Evolutionary conservation across 306 rosid species (phyloP).

Genomic region (Quercus gilva): DNA sequence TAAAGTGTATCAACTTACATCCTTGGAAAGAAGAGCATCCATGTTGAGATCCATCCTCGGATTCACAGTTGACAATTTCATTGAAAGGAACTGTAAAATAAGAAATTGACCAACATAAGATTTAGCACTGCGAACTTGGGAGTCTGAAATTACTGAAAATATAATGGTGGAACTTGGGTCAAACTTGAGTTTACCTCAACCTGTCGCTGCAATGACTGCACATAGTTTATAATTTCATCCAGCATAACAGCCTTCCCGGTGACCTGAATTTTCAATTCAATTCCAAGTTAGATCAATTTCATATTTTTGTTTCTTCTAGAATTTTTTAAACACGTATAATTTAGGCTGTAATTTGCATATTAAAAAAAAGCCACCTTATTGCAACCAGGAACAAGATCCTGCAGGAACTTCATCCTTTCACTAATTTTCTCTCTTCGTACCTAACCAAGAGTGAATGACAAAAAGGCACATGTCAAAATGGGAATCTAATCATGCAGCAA

Average conservation of each 20-base stretch:
- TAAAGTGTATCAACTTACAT: conserved; percentile 28
- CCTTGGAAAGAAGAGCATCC: conserved; percentile 52
- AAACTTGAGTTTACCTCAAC: conserved; percentile 48
- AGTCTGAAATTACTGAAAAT: background rate
- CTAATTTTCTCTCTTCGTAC: conserved; percentile 93
- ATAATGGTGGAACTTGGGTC: background rate
- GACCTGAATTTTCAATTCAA: conserved; percentile 42
- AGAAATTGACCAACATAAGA: background rate
- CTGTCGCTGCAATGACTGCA: conserved; percentile 70
- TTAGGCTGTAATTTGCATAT: conserved; percentile 8
- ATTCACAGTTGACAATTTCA: conserved; percentile 60
- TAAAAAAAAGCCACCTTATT: conserved; percentile 55
- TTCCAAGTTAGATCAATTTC: conserved; percentile 6
- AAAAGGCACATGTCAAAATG: conserved; percentile 1
- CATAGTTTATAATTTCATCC: conserved; percentile 91
- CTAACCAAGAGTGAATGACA: conserved; percentile 31
- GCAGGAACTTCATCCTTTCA: conserved; percentile 92
- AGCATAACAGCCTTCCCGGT: conserved; percentile 95
- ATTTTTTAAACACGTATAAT: too few species aligned
- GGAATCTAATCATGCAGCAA: background rate
- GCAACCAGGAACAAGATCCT: conserved; percentile 95
- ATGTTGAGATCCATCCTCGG: conserved; percentile 49
- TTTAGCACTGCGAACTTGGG: background rate
- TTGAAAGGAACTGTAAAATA: conserved; percentile 55
- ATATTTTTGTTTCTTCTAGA: background rate